phyloP scores from a whole-genome alignment of 1,284 basidiomycete species.

The Sanghuangporus baumii region DNA sequence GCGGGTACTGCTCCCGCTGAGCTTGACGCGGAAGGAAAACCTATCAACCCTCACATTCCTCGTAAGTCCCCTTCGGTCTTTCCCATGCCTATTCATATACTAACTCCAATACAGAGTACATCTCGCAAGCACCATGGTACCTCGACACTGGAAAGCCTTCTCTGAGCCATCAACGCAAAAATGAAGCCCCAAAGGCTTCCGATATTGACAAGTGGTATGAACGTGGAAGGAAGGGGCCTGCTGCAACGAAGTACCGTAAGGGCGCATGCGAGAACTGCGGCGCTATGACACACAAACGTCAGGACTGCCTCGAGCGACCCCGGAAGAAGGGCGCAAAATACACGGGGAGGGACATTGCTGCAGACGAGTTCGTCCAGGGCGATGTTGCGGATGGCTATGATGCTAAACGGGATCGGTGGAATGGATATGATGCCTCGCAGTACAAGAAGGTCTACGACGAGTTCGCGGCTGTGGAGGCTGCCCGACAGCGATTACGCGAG shows the following conservation, averaged over 20 bases:
- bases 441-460: slow-evolving; percentile 89
- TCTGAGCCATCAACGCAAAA: slow-evolving; percentile 87
- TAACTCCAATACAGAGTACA: slow-evolving; percentile 62
- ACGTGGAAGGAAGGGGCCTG: slow-evolving; percentile 82
- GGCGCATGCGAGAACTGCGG: slow-evolving; percentile 99
- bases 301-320: slow-evolving; percentile 94
- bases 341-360: slow-evolving; percentile 84
- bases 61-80: slow-evolving; percentile 44
- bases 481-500: slow-evolving; percentile 84
- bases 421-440: slow-evolving; percentile 90
- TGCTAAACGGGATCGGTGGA: slow-evolving; percentile 97
- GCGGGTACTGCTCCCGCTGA: slow-evolving; percentile 96
- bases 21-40: slow-evolving; percentile 88
- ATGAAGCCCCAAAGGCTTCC: slow-evolving; percentile 59
- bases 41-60: slow-evolving; percentile 98
- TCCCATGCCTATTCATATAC: slow-evolving; percentile 9
- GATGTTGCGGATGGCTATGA: slow-evolving; percentile 82
- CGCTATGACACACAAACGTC: slow-evolving; percentile 87
- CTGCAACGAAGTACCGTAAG: slow-evolving; percentile 94
- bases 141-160: slow-evolving; percentile 88
- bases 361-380: slow-evolving; percentile 82
- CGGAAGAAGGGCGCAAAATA: slow-evolving; percentile 95
- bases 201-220: slow-evolving; percentile 92
- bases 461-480: slow-evolving; percentile 90
- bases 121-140: slow-evolving; percentile 98